Conservation (phyloP, 2,329 filamentous ascomycete genomes). For the Cladophialophora carrionii region DNA sequence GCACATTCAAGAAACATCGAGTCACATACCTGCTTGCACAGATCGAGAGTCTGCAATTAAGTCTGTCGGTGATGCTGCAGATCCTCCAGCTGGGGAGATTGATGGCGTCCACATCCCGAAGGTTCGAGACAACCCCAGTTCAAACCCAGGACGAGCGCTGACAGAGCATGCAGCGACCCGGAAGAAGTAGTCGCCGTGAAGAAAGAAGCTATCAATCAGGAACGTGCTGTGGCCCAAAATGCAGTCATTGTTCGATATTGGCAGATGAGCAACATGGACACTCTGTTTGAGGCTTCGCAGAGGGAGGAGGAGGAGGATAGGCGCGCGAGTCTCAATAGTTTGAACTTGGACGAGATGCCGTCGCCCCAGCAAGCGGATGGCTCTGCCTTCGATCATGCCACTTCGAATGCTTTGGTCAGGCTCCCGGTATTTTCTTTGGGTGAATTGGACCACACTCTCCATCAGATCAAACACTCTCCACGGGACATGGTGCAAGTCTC, state of each 20-base stretch:
- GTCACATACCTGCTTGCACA: constrained; percentile 49
- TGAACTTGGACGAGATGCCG: constrained; percentile 28
- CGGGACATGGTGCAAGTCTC: constrained; percentile 48
- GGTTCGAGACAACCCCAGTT: constrained; percentile 27
- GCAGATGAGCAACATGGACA: constrained; percentile 46
- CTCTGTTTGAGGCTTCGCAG: constrained; percentile 45
- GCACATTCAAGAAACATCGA: constrained; percentile 49
- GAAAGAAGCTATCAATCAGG: constrained; percentile 45
- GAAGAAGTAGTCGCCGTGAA: constrained; percentile 35
- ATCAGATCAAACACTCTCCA: constrained; percentile 43
- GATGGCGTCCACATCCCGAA: constrained; percentile 40
- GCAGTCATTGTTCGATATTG: constrained; percentile 51
- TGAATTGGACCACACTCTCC: constrained; percentile 43
- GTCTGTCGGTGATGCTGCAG: constrained; percentile 46
- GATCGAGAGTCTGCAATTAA: constrained; percentile 49
- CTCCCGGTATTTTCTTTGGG: constrained; percentile 42
- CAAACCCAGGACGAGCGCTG: background rate
- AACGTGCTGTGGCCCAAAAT: constrained; percentile 49
- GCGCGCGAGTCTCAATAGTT: constrained; percentile 35
- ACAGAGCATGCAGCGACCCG: constrained; percentile 29
- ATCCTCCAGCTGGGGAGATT: constrained; percentile 46
- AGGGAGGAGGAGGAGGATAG: constrained; percentile 43
- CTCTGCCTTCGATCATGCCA: constrained; percentile 30
- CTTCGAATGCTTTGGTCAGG: constrained; percentile 37
- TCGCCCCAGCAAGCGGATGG: constrained; percentile 11